Evolutionary conservation across 2,329 filamentous ascomycete species (phyloP).

Genomic region (Colletotrichum australisinense): DNA sequence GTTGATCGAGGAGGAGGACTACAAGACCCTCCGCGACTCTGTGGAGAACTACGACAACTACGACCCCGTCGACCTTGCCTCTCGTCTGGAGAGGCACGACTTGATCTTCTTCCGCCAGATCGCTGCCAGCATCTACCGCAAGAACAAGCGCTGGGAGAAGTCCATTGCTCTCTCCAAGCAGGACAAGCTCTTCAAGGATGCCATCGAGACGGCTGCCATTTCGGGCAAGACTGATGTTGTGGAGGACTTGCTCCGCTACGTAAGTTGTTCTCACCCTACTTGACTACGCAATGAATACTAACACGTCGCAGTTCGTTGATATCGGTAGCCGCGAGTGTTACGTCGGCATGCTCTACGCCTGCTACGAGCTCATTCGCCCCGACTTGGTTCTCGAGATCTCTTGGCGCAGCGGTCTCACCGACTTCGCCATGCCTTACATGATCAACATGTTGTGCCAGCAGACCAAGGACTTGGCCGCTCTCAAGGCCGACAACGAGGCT

Average conservation of each 20-base stretch:
- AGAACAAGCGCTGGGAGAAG: conserved; percentile 99
- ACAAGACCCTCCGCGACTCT: conserved; percentile 97
- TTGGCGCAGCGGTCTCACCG: conserved; percentile 92
- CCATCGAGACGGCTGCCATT: conserved; percentile 95
- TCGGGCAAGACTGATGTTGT: conserved; percentile 92
- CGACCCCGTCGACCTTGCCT: conserved; percentile 91
- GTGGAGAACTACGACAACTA: conserved; percentile 99
- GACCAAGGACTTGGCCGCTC: conserved; percentile 81
- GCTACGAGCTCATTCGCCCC: conserved; percentile 95
- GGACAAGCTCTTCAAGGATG: conserved; percentile 99
- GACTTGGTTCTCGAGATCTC: conserved; percentile 95
- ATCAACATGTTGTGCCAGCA: conserved; percentile 97
- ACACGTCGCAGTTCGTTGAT: conserved; percentile 84
- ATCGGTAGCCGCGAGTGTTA: conserved; percentile 99
- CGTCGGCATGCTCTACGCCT: conserved; percentile 99
- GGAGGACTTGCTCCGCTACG: conserved; percentile 94
- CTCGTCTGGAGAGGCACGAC: conserved; percentile 95
- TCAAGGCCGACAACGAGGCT: conserved; percentile 97
- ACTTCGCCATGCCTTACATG: conserved; percentile 99
- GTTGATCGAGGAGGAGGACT: conserved; percentile 97
- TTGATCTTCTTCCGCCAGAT: conserved; percentile 99
- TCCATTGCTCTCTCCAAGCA: conserved; percentile 98
- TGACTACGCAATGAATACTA: conserved; percentile 42
- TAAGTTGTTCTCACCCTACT: conserved; percentile 67
- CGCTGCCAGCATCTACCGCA: conserved; percentile 97